Evolutionary conservation across 2,329 filamentous ascomycete genomes (phyloP).

Genomic region (Tetracladium maxilliforme): DNA sequence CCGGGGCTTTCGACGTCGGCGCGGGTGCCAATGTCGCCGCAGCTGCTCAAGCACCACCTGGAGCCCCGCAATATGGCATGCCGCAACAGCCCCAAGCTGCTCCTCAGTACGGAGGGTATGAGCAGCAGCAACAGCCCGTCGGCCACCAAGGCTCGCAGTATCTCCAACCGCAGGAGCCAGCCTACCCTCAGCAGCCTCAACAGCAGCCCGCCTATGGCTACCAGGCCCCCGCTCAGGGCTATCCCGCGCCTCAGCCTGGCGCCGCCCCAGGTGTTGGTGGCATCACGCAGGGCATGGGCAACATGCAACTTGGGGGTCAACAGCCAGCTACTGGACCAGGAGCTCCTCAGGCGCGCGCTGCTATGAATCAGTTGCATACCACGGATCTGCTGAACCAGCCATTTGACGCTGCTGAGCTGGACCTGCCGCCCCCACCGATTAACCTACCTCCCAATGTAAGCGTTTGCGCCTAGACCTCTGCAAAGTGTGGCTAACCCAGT

Average conservation of each 20-base stretch:
- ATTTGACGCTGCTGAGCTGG: conserved; percentile 86
- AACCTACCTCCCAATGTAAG: conserved; percentile 83
- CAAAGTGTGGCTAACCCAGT: background rate
- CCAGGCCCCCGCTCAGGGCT: conserved; percentile 52
- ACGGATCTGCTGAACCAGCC: conserved; percentile 86
- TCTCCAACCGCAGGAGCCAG: conserved; percentile 11
- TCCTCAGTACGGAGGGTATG: conserved; percentile 44
- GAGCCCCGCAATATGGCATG: conserved; percentile 32
- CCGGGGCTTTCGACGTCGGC: conserved; percentile 87
- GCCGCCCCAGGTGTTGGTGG: conserved; percentile 38
- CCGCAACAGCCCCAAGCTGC: conserved; percentile 23
- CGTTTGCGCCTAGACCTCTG: conserved; percentile 10
- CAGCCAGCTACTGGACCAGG: conserved; percentile 18
- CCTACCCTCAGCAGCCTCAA: no score
- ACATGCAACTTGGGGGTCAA: conserved; percentile 54
- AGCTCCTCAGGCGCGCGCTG: conserved; percentile 32
- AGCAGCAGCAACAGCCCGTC: conserved; percentile 30
- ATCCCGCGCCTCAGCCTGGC: conserved; percentile 40
- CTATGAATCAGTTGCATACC: conserved; percentile 79
- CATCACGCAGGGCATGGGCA: conserved; percentile 71
- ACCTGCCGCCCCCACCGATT: conserved; percentile 81
- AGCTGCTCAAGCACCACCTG: conserved; percentile 23
- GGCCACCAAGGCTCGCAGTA: conserved; percentile 14
- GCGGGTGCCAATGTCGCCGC: conserved; percentile 65
- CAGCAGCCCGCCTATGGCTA: no score